Percentiles rank a stretch among this genome's conserved stretches.
These are phyloP conservation scores for Suillus variegatus DNA, from an alignment of 768 basidiomycete genomes.

Conservation along the genomic window DNA sequence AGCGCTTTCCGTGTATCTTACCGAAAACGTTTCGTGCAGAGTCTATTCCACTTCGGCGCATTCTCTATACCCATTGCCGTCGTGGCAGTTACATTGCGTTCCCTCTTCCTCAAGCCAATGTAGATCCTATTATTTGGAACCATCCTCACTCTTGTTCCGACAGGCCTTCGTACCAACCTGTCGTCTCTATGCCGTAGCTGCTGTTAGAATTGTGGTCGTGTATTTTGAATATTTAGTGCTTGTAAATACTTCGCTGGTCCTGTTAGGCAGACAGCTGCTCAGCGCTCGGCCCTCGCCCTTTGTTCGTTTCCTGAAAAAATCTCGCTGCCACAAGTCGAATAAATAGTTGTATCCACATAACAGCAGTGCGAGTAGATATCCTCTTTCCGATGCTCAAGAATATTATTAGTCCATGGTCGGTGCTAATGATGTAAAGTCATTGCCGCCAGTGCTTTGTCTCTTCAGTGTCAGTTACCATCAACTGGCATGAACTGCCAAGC, in stretches of 20 bases:
- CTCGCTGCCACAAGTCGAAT: not conserved
- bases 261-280: constrained; percentile 62
- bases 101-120: constrained; percentile 69
- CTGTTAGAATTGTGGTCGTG: constrained; percentile 68
- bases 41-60: constrained; percentile 70
- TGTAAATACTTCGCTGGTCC: constrained; percentile 76
- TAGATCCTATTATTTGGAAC: constrained; percentile 24
- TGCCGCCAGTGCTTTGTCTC: not conserved
- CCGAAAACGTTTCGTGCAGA: constrained; percentile 56
- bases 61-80: constrained; percentile 64
- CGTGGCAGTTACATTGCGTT: constrained; percentile 64
- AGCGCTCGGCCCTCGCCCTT: constrained; percentile 14
- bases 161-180: constrained; percentile 44
- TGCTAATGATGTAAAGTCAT: not conserved
- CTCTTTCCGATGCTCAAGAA: not conserved
- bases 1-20: constrained; percentile 67
- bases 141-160: not conserved
- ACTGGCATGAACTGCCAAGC: constrained; percentile 1
- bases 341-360: not conserved
- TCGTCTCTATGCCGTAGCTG: constrained; percentile 73
- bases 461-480: not conserved
- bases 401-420: not conserved
- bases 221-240: constrained; percentile 77
- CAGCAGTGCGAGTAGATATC: not conserved
- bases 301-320: not conserved